phyloP scores from a whole-genome alignment of 1,284 basidiomycete genomes.

The Tranzscheliella williamsii region DNA sequence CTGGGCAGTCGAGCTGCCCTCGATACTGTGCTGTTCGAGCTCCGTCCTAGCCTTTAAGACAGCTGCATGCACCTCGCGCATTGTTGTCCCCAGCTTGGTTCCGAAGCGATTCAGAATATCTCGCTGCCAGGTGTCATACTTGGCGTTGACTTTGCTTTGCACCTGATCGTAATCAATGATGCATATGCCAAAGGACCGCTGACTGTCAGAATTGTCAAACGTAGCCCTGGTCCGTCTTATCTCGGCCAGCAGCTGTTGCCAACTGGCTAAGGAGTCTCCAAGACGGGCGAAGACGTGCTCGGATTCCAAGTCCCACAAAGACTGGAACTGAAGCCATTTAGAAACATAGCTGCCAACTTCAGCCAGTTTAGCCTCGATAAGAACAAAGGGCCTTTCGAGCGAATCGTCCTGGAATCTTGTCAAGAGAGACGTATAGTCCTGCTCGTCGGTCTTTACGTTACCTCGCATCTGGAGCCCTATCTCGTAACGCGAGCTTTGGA shows the following conservation, averaged over 20 bases:
- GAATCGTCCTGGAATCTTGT: constrained; percentile 73
- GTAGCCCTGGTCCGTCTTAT: constrained; percentile 95
- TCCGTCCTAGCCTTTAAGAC: constrained; percentile 92
- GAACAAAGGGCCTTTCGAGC: constrained; percentile 78
- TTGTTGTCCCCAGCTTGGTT: constrained; percentile 83
- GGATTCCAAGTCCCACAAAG: constrained; percentile 94
- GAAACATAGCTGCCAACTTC: constrained; percentile 86
- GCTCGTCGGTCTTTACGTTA: constrained; percentile 25
- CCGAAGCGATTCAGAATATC: constrained; percentile 92
- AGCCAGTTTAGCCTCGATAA: constrained; percentile 86
- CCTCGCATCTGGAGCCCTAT: constrained; percentile 64
- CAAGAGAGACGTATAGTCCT: constrained; percentile 75
- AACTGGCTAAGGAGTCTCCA: constrained; percentile 86
- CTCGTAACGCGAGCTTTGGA: constrained; percentile 93
- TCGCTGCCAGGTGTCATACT: constrained; percentile 96
- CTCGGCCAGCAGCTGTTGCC: constrained; percentile 90
- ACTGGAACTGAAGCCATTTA: constrained; percentile 99
- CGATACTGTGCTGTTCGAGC: constrained; percentile 84
- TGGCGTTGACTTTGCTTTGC: constrained; percentile 93
- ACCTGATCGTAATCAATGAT: constrained; percentile 97
- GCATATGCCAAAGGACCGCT: constrained; percentile 84
- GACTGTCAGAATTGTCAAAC: constrained; percentile 93
- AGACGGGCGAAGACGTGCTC: constrained; percentile 93
- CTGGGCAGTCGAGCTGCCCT: constrained; percentile 74
- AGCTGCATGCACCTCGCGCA: constrained; percentile 93